A percentile compares a stretch with the other conserved stretches of the same genome.
Conservation (phyloP, 306 rosid genomes). For the Fragaria nilgerrensis region DNA sequence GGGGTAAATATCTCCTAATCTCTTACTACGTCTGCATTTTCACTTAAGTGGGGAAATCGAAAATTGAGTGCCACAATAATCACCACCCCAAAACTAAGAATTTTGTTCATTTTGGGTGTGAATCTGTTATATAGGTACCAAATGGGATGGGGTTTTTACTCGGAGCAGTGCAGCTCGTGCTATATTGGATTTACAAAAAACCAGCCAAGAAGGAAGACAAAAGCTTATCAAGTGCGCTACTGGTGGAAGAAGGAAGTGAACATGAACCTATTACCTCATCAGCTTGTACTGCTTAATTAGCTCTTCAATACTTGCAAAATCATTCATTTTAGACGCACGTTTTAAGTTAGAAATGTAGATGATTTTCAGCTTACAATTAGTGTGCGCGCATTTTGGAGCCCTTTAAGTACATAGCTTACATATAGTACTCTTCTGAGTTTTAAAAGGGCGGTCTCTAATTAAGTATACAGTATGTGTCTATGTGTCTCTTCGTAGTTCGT, state of each 20-base stretch:
- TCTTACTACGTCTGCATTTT: no score
- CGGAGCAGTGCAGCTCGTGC: conserved; percentile 30
- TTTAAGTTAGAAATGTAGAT: neutral
- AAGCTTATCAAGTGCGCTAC: neutral
- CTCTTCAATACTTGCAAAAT: neutral
- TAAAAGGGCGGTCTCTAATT: neutral
- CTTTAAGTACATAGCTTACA: neutral
- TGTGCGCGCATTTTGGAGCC: neutral
- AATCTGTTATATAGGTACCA: conserved; percentile 24
- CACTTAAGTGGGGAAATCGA: neutral
- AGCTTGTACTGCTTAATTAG: neutral
- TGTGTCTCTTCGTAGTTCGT: no score
- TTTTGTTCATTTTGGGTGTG: neutral
- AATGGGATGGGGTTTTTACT: conserved; percentile 37
- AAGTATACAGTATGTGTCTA: neutral
- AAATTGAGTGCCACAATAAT: neutral
- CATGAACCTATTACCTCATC: conserved; percentile 21
- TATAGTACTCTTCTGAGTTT: neutral
- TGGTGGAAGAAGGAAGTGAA: conserved; percentile 27
- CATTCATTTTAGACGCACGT: neutral
- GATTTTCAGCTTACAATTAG: neutral
- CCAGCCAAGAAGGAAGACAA: conserved; percentile 4
- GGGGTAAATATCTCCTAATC: conserved; percentile 34
- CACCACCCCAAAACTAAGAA: neutral
- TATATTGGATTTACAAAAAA: conserved; percentile 23